A percentile compares a stretch with the other conserved stretches of the same genome.
These are phyloP conservation scores for Tarenaya hassleriana DNA, from an alignment of 345 rosid genomes.

Conservation along the genomic window DNA sequence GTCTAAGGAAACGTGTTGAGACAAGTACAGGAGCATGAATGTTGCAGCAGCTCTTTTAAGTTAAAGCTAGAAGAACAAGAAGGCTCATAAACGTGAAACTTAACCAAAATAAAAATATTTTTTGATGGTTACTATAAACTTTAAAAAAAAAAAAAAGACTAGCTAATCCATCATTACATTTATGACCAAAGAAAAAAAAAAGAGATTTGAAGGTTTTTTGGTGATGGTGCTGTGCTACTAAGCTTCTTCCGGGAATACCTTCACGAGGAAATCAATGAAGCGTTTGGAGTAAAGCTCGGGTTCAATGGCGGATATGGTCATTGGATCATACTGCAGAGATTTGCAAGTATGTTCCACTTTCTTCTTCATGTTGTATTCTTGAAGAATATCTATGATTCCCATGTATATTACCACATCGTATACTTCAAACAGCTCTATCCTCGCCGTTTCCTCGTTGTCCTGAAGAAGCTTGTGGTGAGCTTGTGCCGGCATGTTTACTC, in stretches of 20 bases:
- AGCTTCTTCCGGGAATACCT: constrained; percentile 50
- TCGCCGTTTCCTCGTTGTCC: constrained; percentile 41
- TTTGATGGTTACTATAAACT: too few species aligned
- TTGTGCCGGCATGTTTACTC: constrained; percentile 97
- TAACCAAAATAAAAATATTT: too few species aligned
- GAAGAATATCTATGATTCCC: constrained; percentile 88
- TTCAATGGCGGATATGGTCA: constrained; percentile 55
- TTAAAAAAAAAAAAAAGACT: too few species aligned
- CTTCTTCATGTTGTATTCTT: constrained; percentile 74
- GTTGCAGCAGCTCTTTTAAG: too few species aligned
- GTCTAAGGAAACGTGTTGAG: constrained; percentile 67
- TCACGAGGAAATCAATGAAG: constrained; percentile 63
- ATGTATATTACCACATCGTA: constrained; percentile 86
- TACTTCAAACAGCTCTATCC: constrained; percentile 74
- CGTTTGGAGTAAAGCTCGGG: constrained; percentile 65
- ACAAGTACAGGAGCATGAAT: too few species aligned
- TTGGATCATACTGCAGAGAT: constrained; percentile 57
- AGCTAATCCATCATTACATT: too few species aligned
- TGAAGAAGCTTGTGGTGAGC: constrained; percentile 55
- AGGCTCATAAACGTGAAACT: too few species aligned
- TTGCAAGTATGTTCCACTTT: constrained; percentile 67
- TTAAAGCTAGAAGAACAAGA: too few species aligned
- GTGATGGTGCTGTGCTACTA: too few species aligned
- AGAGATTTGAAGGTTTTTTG: too few species aligned
- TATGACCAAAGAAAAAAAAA: too few species aligned